Base-by-base conservation (phyloP, 2,329 filamentous ascomycete genomes). In the Aureobasidium mangrovei region DNA sequence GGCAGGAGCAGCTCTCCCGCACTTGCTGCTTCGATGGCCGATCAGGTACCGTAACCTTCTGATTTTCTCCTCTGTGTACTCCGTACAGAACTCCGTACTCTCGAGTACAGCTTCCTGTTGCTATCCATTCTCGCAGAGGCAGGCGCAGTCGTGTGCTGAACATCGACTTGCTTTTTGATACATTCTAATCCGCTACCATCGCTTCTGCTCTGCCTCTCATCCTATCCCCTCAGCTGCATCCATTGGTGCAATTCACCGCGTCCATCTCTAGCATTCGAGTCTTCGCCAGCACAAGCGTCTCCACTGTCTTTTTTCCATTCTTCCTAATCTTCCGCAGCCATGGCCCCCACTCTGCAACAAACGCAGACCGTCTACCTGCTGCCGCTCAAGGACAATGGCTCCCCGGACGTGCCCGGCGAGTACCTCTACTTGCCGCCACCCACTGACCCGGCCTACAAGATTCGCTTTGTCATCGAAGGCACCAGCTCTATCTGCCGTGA, bases 401-500 rank as follows among this genome's bases (percentile, higher is more conserved):
- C 89, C 61, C 93, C 94, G 35, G 84, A 94, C 69, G 83, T 98
- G 46, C 79, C 87, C 28, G 88, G 90, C 64, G 84, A 87, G 62
- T 98, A 96, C 75, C 87, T 97, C 64, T 95, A 95, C 70, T 77
- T 98, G 41, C 86, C 90, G 0, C 84, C 93, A 18, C 84, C 86
- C 18, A 80, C 78, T 39, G 78, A 85, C n/a, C 86, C 77, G 10
- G 68, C 86, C 40, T 85, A 97, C 64, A 80, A 80, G 52, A 76
- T 96, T 55, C 85, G 91, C 57, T 95, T 98, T 70, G 82, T 89
- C 62, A 91, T 96, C 62, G 87, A 96, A 71, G 91, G 93, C 58
- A 91, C 89, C 55, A 95, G 91, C 67, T 95, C 91, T 58, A 93
- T 98, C 75, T 96, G 91, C 70, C 83, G 90, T 61, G 79, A 95